A percentile compares a stretch with the other conserved stretches of the same genome.
Evolutionary conservation across 2,329 filamentous ascomycete genomes (phyloP).

Genomic region (Paecilomyces niveus): DNA sequence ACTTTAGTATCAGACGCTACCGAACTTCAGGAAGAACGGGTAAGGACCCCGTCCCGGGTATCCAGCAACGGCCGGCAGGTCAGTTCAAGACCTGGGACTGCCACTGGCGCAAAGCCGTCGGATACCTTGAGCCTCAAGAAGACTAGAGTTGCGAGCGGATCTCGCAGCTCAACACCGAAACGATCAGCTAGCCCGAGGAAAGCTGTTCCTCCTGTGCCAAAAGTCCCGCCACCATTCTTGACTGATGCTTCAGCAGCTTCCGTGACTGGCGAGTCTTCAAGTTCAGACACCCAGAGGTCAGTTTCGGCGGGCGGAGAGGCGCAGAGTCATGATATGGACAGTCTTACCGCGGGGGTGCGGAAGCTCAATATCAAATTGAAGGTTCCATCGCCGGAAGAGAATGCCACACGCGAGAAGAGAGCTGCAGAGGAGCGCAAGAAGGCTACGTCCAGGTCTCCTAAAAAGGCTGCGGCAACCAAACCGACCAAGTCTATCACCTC

Average conservation of each 20-base stretch:
- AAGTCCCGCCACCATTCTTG: constrained; percentile 31
- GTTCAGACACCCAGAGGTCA: background rate
- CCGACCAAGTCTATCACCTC: constrained; percentile 6
- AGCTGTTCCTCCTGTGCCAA: constrained; percentile 32
- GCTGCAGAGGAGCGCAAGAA: constrained; percentile 35
- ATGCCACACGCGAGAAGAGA: constrained; percentile 46
- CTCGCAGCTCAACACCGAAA: constrained; percentile 35
- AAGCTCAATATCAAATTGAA: constrained; percentile 51
- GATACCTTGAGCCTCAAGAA: constrained; percentile 52
- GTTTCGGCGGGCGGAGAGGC: constrained; percentile 10
- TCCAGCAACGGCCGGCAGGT: constrained; percentile 1
- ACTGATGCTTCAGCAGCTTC: constrained; percentile 15
- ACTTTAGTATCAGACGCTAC: constrained; percentile 9
- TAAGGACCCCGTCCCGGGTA: constrained; percentile 8
- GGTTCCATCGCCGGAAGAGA: constrained; percentile 50
- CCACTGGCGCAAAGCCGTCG: constrained; percentile 10
- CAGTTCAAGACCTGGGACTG: constrained; percentile 12
- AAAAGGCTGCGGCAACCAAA: constrained; percentile 24
- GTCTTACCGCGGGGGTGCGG: constrained; percentile 46
- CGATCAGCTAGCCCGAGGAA: constrained; percentile 27
- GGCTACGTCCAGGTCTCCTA: constrained; percentile 19
- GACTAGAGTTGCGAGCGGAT: constrained; percentile 45
- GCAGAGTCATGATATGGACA: constrained; percentile 39
- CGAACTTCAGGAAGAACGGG: constrained; percentile 4
- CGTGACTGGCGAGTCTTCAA: constrained; percentile 3